Conservation (phyloP, 805 yeast genomes). For the Tetrapisispora taiwanensis region DNA sequence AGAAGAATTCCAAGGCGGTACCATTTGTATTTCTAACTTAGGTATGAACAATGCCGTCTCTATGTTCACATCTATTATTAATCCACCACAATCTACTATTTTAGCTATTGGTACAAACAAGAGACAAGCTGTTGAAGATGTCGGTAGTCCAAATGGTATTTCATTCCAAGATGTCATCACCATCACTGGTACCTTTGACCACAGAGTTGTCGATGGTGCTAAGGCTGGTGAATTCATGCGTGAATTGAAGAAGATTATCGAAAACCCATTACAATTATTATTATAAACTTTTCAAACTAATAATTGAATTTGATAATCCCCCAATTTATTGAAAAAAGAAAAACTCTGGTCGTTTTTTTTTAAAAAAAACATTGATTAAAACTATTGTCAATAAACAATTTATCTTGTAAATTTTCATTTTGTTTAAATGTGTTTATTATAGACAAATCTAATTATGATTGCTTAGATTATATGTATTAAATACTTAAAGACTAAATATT, state of each 20-base stretch:
- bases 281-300: slow-evolving; percentile 36
- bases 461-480: neutral
- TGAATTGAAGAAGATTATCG: slow-evolving; percentile 81
- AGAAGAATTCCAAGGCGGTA: slow-evolving; percentile 98
- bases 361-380: neutral
- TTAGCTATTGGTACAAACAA: slow-evolving; percentile 90
- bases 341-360: neutral
- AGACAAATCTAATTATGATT: neutral
- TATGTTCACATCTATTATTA: slow-evolving; percentile 89
- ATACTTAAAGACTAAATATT: neutral
- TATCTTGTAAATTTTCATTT: slow-evolving; percentile 1
- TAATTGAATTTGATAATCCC: neutral
- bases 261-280: slow-evolving; percentile 91
- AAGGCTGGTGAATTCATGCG: slow-evolving; percentile 94
- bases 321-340: too few species aligned
- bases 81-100: slow-evolving; percentile 95
- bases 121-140: slow-evolving; percentile 88
- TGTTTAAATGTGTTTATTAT: neutral
- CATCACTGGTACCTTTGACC: slow-evolving; percentile 95
- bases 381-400: neutral
- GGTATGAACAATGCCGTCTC: slow-evolving; percentile 97
- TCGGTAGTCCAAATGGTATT: slow-evolving; percentile 82
- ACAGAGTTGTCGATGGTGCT: slow-evolving; percentile 96
- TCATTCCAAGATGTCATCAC: slow-evolving; percentile 84
- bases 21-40: slow-evolving; percentile 94